Conservation (phyloP, 495 filamentous ascomycete genomes). For the Cairneyella variabilis region DNA sequence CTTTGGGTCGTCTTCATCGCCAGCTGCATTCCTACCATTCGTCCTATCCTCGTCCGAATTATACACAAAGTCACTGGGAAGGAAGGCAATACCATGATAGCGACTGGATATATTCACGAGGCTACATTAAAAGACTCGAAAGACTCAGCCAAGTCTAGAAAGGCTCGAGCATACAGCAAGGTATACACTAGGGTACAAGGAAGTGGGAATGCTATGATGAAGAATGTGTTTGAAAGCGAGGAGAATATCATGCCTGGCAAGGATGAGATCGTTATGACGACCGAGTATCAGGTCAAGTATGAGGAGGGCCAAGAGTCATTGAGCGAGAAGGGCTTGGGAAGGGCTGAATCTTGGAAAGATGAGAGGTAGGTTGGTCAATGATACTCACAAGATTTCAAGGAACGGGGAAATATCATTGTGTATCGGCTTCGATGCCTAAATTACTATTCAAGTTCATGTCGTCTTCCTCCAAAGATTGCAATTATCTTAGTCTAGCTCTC, state of each 20-base stretch:
- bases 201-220: slow-evolving; percentile 3
- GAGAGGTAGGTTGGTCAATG: slow-evolving; percentile 9
- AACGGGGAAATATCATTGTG: neutral
- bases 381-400: slow-evolving; percentile 1
- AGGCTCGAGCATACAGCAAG: slow-evolving; percentile 11
- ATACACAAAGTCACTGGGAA: slow-evolving; percentile 15
- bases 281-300: slow-evolving; percentile 21
- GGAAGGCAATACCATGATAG: slow-evolving; percentile 7
- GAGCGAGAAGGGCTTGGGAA: slow-evolving; percentile 16
- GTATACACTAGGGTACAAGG: slow-evolving; percentile 1
- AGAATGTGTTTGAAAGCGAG: slow-evolving; percentile 14
- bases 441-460: neutral
- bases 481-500: too few relatives aligned
- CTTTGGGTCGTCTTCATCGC: slow-evolving; percentile 19
- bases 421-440: neutral
- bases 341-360: slow-evolving; percentile 13
- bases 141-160: slow-evolving; percentile 8
- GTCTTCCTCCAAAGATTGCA: neutral
- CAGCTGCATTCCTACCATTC: slow-evolving; percentile 16
- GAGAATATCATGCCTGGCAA: slow-evolving; percentile 12
- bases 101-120: slow-evolving; percentile 7
- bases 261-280: slow-evolving; percentile 15
- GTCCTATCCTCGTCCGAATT: slow-evolving; percentile 12
- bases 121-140: slow-evolving; percentile 9
- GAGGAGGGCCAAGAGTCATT: slow-evolving; percentile 17